Evolutionary conservation across 805 yeast genomes (phyloP).

Genomic region (Cyberlindnera americana): DNA sequence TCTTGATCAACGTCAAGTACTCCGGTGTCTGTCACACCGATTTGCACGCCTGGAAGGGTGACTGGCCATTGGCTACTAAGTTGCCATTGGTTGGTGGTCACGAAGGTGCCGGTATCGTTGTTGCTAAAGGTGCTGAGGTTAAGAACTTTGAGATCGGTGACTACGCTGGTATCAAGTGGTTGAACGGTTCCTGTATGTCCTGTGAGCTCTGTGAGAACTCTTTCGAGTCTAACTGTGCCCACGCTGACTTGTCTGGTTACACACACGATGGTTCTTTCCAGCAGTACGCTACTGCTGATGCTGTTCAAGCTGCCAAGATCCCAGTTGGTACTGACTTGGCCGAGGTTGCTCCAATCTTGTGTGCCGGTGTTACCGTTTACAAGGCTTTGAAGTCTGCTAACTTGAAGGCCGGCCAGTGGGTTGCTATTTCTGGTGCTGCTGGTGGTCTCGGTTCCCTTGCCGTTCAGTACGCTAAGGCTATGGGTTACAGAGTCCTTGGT

Average conservation of each 20-base stretch:
- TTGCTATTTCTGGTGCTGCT: slow-evolving; percentile 74
- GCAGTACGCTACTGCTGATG: slow-evolving; percentile 64
- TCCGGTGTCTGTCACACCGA: slow-evolving; percentile 77
- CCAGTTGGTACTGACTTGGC: slow-evolving; percentile 59
- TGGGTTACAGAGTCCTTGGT: slow-evolving; percentile 71
- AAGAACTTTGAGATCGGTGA: slow-evolving; percentile 63
- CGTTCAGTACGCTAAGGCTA: slow-evolving; percentile 71
- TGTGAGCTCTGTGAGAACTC: slow-evolving; percentile 63
- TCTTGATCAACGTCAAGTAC: slow-evolving; percentile 63
- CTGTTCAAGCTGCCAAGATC: slow-evolving; percentile 60
- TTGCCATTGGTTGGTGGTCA: slow-evolving; percentile 71
- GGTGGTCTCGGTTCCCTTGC: slow-evolving; percentile 82
- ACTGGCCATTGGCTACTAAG: slow-evolving; percentile 46
- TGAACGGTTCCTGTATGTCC: slow-evolving; percentile 63
- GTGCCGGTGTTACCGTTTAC: slow-evolving; percentile 53
- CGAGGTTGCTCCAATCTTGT: slow-evolving; percentile 49
- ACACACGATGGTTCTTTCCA: slow-evolving; percentile 47
- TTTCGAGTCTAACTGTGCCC: slow-evolving; percentile 63
- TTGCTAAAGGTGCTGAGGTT: slow-evolving; percentile 59
- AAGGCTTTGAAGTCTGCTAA: slow-evolving; percentile 63
- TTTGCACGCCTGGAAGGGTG: slow-evolving; percentile 53
- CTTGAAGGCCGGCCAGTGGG: slow-evolving; percentile 67
- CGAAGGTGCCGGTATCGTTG: slow-evolving; percentile 73
- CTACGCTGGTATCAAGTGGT: slow-evolving; percentile 67
- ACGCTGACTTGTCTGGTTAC: slow-evolving; percentile 65